Evolutionary conservation across 441 rosid species (phyloP).

Genomic region (Pelargonium fulgidum): DNA sequence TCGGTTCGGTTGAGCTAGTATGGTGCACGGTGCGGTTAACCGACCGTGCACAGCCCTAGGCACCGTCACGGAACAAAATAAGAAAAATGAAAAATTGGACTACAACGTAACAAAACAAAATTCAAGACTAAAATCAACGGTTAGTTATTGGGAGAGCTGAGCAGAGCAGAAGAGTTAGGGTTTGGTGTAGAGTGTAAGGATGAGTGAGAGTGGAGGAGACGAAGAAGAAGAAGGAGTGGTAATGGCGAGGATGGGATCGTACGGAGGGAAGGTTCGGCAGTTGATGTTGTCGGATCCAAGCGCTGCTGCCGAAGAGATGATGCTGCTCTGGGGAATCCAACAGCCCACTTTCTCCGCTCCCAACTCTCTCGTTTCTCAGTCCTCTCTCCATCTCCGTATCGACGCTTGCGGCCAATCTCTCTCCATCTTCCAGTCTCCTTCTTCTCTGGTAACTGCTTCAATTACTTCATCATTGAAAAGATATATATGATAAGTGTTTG

Average conservation of each 20-base stretch:
- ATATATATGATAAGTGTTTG: too few relatives aligned
- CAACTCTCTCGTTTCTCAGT: conserved; percentile 71
- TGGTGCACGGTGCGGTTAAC: too few relatives aligned
- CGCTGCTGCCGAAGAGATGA: conserved; percentile 71
- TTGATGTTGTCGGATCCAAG: conserved; percentile 26
- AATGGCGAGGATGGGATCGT: conserved; percentile 45
- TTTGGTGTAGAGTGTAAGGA: too few relatives aligned
- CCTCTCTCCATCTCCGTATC: conserved; percentile 61
- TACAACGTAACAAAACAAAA: too few relatives aligned
- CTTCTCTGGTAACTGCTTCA: conserved; percentile 45
- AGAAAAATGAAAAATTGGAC: too few relatives aligned
- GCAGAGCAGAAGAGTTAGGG: too few relatives aligned
- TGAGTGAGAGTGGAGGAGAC: conserved; percentile 12
- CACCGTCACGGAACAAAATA: too few relatives aligned
- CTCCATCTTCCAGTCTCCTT: conserved; percentile 80
- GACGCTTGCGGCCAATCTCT: conserved; percentile 87
- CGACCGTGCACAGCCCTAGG: too few relatives aligned
- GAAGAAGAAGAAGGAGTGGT: conserved; percentile 26
- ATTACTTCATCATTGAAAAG: neutral
- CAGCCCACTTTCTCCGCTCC: conserved; percentile 66
- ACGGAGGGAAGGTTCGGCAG: conserved; percentile 52
- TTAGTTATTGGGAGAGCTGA: too few relatives aligned
- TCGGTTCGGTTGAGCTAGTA: too few relatives aligned
- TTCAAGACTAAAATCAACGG: too few relatives aligned
- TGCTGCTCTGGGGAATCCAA: conserved; percentile 86